phyloP scores from a whole-genome alignment of 2,329 filamentous ascomycete genomes.

The Aureobasidium subglaciale region DNA sequence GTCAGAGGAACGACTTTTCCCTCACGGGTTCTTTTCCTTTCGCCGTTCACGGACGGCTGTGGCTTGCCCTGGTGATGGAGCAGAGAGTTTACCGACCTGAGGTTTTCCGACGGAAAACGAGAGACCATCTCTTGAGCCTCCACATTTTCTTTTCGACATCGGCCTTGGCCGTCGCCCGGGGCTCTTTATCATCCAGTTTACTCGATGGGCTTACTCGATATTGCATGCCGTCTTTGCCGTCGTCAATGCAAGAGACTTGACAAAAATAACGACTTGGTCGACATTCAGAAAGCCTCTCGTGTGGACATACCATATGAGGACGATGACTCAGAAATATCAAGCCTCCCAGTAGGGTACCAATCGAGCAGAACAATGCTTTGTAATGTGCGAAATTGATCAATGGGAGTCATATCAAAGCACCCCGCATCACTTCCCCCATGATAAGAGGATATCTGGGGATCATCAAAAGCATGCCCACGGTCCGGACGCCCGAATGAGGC shows the following conservation, averaged over 20 bases:
- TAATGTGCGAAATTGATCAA: background rate
- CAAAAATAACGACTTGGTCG: background rate
- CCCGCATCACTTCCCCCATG: background rate
- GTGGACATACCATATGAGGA: slow-evolving; percentile 1
- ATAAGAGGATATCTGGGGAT: background rate
- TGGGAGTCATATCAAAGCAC: background rate
- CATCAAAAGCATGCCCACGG: slow-evolving; percentile 2
- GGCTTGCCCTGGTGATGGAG: background rate
- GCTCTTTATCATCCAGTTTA: background rate
- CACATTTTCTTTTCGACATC: background rate
- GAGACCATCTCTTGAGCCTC: background rate
- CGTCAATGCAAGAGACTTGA: background rate
- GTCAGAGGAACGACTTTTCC: background rate
- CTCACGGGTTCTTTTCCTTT: background rate
- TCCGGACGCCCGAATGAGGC: background rate
- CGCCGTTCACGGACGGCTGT: background rate
- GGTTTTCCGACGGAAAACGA: slow-evolving; percentile 1
- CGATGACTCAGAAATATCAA: background rate
- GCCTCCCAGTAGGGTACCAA: background rate
- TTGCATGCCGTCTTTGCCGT: slow-evolving; percentile 1
- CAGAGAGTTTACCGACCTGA: background rate
- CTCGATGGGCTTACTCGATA: slow-evolving; percentile 12
- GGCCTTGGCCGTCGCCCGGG: background rate
- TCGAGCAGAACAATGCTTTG: background rate
- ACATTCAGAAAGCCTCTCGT: background rate